phyloP scores from a whole-genome alignment of 176 grass and related monocot genomes.

The Triticum monococcum region DNA sequence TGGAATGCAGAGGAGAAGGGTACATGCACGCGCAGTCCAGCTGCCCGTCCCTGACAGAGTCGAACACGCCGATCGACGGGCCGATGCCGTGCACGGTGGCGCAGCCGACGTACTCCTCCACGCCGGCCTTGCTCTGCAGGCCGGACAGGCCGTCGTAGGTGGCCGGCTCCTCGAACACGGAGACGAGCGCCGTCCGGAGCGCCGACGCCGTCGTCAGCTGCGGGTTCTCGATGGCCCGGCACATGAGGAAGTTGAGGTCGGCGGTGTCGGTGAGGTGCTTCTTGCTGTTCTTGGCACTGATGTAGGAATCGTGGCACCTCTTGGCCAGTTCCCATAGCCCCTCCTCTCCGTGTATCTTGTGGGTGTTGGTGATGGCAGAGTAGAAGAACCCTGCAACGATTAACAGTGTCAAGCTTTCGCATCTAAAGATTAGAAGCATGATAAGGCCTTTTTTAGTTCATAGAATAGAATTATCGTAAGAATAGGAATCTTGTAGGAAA shows the following conservation, averaged over 20 bases:
- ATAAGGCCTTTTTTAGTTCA: too few relatives aligned
- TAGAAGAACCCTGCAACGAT: conserved; percentile 65
- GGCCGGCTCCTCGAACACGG: conserved; percentile 77
- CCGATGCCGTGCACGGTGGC: conserved; percentile 75
- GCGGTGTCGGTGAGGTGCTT: conserved; percentile 85
- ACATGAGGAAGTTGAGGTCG: conserved; percentile 89
- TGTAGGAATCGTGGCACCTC: conserved; percentile 67
- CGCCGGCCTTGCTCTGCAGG: conserved; percentile 45
- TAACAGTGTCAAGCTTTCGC: background rate
- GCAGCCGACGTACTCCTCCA: conserved; percentile 64
- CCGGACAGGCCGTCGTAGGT: conserved; percentile 25
- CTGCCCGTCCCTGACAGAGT: conserved; percentile 60
- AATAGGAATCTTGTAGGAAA: too few relatives aligned
- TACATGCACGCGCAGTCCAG: conserved; percentile 67
- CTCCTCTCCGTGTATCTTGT: conserved; percentile 61
- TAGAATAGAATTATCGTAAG: too few relatives aligned
- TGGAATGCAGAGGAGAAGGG: conserved; percentile 85
- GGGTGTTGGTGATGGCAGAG: conserved; percentile 78
- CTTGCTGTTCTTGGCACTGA: conserved; percentile 50
- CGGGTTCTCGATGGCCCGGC: conserved; percentile 74
- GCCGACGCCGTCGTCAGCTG: conserved; percentile 60
- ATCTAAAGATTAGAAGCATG: too few relatives aligned
- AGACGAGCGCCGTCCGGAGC: conserved; percentile 69
- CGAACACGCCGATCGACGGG: conserved; percentile 72
- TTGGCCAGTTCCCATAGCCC: conserved; percentile 76